Percentiles rank a stretch among this genome's conserved stretches.
phyloP scores from a whole-genome alignment of 345 rosid species.

The Cardamine chenopodiifolia region DNA sequence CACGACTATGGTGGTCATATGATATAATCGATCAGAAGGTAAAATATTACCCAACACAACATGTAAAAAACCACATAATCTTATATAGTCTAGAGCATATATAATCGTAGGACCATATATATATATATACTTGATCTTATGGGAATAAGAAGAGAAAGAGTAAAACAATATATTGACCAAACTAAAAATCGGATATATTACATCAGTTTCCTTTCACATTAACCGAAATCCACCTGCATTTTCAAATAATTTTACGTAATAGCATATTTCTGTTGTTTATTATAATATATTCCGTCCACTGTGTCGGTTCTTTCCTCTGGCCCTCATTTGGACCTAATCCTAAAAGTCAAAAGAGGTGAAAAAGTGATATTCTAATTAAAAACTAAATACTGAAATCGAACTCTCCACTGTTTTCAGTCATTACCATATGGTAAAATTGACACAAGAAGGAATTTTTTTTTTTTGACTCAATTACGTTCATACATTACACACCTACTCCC shows the following conservation, averaged over 20 bases:
- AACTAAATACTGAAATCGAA: neutral
- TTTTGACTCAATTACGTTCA: constrained; percentile 39
- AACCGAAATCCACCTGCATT: constrained; percentile 26
- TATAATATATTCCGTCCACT: neutral
- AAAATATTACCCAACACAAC: too few species aligned
- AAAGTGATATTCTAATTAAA: neutral
- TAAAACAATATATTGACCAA: constrained; percentile 14
- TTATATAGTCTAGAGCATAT: neutral
- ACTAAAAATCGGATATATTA: constrained; percentile 30
- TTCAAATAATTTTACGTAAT: neutral
- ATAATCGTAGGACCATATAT: neutral
- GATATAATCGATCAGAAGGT: too few species aligned
- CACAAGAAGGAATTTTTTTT: too few species aligned
- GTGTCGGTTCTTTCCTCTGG: neutral
- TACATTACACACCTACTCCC: constrained; percentile 47
- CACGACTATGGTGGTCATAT: too few species aligned
- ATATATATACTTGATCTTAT: neutral
- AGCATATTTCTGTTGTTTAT: neutral
- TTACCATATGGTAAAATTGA: neutral
- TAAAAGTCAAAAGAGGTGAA: neutral
- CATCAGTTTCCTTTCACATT: constrained; percentile 28
- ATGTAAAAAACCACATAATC: neutral
- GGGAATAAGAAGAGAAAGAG: too few species aligned
- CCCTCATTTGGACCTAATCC: constrained; percentile 20
- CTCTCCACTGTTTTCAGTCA: neutral